These are phyloP conservation scores for Akanthomyces uredinophilus DNA, from an alignment of 2,329 filamentous ascomycete species.

Conservation along the genomic window DNA sequence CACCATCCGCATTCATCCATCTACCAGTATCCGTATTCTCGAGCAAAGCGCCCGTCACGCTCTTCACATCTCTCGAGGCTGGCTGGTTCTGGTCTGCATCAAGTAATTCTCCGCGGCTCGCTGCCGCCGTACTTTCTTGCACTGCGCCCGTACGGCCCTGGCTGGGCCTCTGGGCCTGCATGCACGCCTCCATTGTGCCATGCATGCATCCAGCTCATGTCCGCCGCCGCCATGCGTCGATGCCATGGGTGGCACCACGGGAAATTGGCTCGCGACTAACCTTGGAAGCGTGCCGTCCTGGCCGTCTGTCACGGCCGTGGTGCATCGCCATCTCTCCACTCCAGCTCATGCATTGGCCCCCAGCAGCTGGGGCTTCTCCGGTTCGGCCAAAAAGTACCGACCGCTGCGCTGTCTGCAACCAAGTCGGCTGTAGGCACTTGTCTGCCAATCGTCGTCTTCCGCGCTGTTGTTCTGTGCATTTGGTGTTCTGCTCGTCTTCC, in stretches of 20 bases:
- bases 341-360: neutral
- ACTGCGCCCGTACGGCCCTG: neutral
- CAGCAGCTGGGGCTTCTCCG: neutral
- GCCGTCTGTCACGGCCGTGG: conserved; percentile 5
- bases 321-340: conserved; percentile 8
- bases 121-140: neutral
- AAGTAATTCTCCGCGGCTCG: neutral
- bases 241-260: conserved; percentile 6
- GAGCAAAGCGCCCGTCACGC: neutral
- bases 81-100: neutral
- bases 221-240: conserved; percentile 8
- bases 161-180: neutral
- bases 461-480: neutral
- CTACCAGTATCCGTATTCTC: neutral
- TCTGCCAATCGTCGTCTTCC: neutral
- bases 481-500: neutral
- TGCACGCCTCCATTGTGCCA: neutral
- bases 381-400: neutral
- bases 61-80: neutral
- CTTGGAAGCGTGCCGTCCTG: neutral
- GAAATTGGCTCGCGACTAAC: conserved; percentile 10
- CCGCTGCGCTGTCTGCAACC: neutral
- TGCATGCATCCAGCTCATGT: neutral
- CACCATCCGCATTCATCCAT: neutral
- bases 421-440: neutral